Evolutionary conservation across 208 protist genomes (phyloP), one percentile per base, ranked within the genome.

Genomic region (Acanthamoeba triangularis): DNA sequence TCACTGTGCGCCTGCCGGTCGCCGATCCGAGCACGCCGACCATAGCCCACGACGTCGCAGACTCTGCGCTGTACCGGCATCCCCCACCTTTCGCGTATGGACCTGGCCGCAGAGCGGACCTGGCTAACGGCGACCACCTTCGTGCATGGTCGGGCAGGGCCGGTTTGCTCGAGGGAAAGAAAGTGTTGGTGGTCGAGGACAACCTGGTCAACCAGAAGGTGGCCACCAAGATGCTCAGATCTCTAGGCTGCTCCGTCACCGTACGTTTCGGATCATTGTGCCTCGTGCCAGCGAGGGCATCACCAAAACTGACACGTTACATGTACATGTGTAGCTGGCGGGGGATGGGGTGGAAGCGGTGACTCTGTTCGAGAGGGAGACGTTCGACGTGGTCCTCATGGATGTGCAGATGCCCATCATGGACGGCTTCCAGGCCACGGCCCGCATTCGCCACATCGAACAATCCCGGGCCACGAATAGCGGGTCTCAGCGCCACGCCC

Each of bases 321-420:
- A 59, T 11, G 8, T 47, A 47, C 44, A 47, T 10, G 3, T 35
- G 25, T 25, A 72, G 65, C 10, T 72, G 8, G 65, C 65, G 10
- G 65, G 65, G 3, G 30, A 72, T 20, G 65, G 65, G 1, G 30
- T 16, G 6, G 65, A 13, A 20, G 65, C 65, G 65, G 65, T 72
- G n/a, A 37, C 65, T 3, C 3, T 72, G 30, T 72, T 72, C 65
- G 65, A 72, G 65, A 14, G 13, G 65, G 65, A 72, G 65, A 8
- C 65, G 18, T 85, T 59, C 33, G 76, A 47, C 37, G 47, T 90
- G 25, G 47, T 90, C 84, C 84, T 90, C 30, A 90, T 90, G 84
- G 84, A 90, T 25, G 56, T 90, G 30, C 35, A 37, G 35, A 90
- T 90, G 84, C 84, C 84, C n/a, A n/a, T 59, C 84, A 90, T 90